Percentiles rank a stretch among this genome's conserved stretches.
Conservation (phyloP, 2,329 filamentous ascomycete species). For the Chrysoporthe austroafricana region DNA sequence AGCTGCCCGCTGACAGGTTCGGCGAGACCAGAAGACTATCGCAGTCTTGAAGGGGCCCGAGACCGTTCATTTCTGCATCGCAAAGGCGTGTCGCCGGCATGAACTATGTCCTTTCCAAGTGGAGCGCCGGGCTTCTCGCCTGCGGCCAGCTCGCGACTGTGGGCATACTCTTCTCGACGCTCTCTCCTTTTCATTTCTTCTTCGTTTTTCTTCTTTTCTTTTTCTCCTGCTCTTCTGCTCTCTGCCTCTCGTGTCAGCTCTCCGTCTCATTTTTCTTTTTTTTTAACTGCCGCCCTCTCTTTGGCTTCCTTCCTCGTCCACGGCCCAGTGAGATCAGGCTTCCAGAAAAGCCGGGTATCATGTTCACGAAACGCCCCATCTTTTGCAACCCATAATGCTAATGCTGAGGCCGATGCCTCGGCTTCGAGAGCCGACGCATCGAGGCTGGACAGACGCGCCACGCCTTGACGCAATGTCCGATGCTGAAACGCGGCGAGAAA, state of each 20-base stretch:
- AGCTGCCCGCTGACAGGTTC: not conserved
- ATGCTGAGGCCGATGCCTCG: constrained; percentile 12
- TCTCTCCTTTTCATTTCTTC: not conserved
- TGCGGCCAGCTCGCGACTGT: not conserved
- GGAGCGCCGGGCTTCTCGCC: not conserved
- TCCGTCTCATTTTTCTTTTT: not conserved
- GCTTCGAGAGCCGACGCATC: constrained; percentile 3
- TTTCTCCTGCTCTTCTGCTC: not conserved
- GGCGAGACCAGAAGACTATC: not conserved
- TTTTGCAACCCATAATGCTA: constrained; percentile 10
- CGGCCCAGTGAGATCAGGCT: constrained; percentile 18
- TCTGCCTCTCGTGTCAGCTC: not conserved
- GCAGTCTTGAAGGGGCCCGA: not conserved
- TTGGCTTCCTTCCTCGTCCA: not conserved
- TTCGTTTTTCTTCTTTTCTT: not conserved
- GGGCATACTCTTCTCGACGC: not conserved
- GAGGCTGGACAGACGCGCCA: constrained; percentile 1
- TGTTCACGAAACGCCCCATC: constrained; percentile 24
- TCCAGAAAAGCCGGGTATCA: constrained; percentile 26
- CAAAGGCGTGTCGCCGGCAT: not conserved
- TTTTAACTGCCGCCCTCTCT: not conserved
- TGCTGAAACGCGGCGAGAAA: constrained; percentile 1
- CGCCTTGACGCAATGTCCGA: not conserved
- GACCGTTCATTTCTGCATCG: not conserved
- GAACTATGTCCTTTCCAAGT: not conserved